Base-by-base conservation (phyloP, 345 rosid species). In the Corchorus capsularis region DNA sequence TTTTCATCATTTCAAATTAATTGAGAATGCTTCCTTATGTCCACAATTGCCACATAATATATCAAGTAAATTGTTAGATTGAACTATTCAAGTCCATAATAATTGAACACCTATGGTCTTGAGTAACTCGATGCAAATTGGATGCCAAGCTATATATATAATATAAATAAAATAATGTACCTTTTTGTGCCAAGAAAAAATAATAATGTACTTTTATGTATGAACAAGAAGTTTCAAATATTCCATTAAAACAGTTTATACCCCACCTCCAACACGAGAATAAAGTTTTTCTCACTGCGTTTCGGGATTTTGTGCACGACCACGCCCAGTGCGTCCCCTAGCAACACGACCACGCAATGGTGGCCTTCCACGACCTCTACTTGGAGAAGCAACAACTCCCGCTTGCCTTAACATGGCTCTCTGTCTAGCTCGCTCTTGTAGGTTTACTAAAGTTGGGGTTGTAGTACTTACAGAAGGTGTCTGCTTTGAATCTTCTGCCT, bases 401-500 rank as follows among this genome's bases (percentile, higher is more conserved):
- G 88, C 91, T 82, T 81, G 90, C 83, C 98, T 85, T 63, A 77
- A 46, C 82, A 81, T 76, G 32, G 94, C 86, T 27, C 86, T 80
- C 80, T 80, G 84, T 77, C 78, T 83, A 1, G 95, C 99, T 80
- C 93, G 80, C 63, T 84, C 87, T 41, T 80, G 70, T 59, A 93
- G 67, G 81, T 83, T 85, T 60, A 90, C 85, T 16, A 89, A 34
- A 3, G 84, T 86, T 27, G 96, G 72, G 68, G 83, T 57, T 66
- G 80, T 78, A 34, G 80, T 78, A 34, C 85, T 77, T 35, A 62
- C 78, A 32, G 94, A 85, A 11, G 93, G 71, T 4, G 77, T 84
- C 56, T 85, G 88, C 79, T 85, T 89, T 7, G 76, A 80, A 64
- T 89, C 93, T 63, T 86, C 92, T 12, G 85, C 75, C 37, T 85